Evolutionary conservation across 352 stramenopile species (phyloP), one percentile per base, ranked within the genome.

Genomic region (Elongisporangium senticosum): DNA sequence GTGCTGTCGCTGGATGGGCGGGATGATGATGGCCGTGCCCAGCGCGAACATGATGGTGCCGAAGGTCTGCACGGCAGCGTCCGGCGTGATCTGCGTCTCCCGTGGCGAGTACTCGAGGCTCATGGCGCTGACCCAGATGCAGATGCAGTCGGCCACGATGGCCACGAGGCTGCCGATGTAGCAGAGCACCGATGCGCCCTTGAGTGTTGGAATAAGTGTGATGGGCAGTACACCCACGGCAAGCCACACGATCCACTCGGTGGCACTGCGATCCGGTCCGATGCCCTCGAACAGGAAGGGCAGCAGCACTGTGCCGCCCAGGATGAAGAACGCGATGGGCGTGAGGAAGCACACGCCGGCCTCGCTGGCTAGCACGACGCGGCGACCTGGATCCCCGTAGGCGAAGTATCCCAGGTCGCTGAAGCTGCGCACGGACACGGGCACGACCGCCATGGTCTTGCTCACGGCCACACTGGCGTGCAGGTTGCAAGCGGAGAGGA

Each of bases 401-500:
- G 74, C 81, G 53, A 77, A 83, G 57, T 72, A 84, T 4, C 78
- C 79, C n/a, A 89, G 76, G 50, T 90, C 81, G 47, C 77, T 87
- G 67, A 87, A 90, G 1, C 74, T 86, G 26, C 78, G 81, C 24
- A 90, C 78, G 20, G 76, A 74, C 33, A 77, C 61, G 1, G 81
- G 78, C 8, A 64, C 59, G 23, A 86, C 68, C 13, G 69, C 72
- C 51, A 90, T 57, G 15, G 72, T 67, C 54, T 86, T 89, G 64
- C 78, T 89, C 39, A 86, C 67, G 1, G 75, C 74, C 51, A 89
- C 74, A 55, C 75, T 86, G 15, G 80, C 74, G 59, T 89, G 81
- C 22, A 89, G 75, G 43, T 90, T 90, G 67, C 81, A 87, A 23
- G 77, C 75, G n/a, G 82, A 88, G 52, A 89, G 69, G 65, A 91